phyloP scores from a whole-genome alignment of 192 early-diverging fungal species.

The Thamnidium elegans region DNA sequence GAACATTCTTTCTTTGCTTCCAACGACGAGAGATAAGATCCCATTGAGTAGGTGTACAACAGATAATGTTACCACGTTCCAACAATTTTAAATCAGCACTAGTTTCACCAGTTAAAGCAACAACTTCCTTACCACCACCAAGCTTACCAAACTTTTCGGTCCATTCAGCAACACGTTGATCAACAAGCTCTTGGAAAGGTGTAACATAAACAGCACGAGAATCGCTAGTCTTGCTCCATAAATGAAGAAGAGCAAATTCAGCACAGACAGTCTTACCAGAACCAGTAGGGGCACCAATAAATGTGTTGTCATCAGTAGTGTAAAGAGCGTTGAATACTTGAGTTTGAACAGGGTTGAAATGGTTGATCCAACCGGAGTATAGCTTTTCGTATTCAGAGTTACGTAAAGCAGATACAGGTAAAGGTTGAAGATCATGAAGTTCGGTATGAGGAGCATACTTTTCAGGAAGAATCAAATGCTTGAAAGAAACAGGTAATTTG shows the following conservation, averaged over 20 bases:
- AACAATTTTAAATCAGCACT: slow-evolving; percentile 86
- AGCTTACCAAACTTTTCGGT: slow-evolving; percentile 71
- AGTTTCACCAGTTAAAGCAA: slow-evolving; percentile 84
- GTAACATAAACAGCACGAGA: slow-evolving; percentile 87
- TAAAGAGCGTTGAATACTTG: slow-evolving; percentile 93
- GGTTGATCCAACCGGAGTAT: slow-evolving; percentile 54
- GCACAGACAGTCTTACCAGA: slow-evolving; percentile 94
- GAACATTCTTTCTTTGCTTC: slow-evolving; percentile 93
- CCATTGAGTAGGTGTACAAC: slow-evolving; percentile 90
- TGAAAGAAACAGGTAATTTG: slow-evolving; percentile 88
- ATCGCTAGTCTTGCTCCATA: slow-evolving; percentile 71
- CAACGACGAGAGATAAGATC: slow-evolving; percentile 92
- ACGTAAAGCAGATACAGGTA: slow-evolving; percentile 75
- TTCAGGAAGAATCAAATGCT: slow-evolving; percentile 87
- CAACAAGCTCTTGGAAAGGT: slow-evolving; percentile 84
- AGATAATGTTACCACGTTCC: slow-evolving; percentile 89
- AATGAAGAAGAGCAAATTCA: slow-evolving; percentile 90
- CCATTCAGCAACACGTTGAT: slow-evolving; percentile 79
- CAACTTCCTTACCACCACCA: slow-evolving; percentile 85
- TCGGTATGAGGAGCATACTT: slow-evolving; percentile 94
- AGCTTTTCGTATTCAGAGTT: slow-evolving; percentile 72
- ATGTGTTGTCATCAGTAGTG: slow-evolving; percentile 81
- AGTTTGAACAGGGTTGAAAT: slow-evolving; percentile 96
- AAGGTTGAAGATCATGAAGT: slow-evolving; percentile 89
- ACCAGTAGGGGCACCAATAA: slow-evolving; percentile 91